phyloP scores from a whole-genome alignment of 768 basidiomycete genomes.

The Asterophora lycoperdoides region DNA sequence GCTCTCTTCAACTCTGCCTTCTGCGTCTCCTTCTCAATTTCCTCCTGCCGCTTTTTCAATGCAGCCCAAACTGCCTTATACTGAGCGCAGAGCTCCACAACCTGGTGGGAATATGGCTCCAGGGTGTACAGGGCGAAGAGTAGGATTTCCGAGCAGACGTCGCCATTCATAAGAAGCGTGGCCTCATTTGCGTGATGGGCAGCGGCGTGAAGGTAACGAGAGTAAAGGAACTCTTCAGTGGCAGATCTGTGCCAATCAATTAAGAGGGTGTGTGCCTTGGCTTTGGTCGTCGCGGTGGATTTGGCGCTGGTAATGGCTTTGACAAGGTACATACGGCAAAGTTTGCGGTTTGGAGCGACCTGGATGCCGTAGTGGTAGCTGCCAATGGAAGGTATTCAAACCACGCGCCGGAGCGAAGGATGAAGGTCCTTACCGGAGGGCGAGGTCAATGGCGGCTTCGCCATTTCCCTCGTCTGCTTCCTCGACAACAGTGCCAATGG shows the following conservation, averaged over 20 bases:
- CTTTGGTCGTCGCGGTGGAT: conserved; percentile 5
- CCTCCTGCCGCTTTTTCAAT: conserved; percentile 15
- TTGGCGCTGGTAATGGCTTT: conserved; percentile 10
- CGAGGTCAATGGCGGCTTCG: conserved; percentile 13
- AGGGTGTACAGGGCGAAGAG: conserved; percentile 18
- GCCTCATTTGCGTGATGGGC: conserved; percentile 19
- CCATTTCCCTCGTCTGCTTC: conserved; percentile 17
- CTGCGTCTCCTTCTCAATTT: conserved; percentile 14
- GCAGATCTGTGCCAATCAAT: conserved; percentile 12
- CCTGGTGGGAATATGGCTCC: conserved; percentile 8
- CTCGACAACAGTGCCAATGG: conserved; percentile 3
- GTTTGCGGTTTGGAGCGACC: conserved; percentile 10
- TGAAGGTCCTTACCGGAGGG: conserved; percentile 11
- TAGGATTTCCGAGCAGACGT: conserved; percentile 17
- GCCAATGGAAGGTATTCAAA: neutral
- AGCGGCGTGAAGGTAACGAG: conserved; percentile 17
- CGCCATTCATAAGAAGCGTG: conserved; percentile 8
- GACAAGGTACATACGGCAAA: conserved; percentile 11
- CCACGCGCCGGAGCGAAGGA: neutral
- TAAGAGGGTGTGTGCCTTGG: conserved; percentile 14
- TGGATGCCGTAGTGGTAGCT: conserved; percentile 15
- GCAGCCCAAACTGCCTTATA: conserved; percentile 21
- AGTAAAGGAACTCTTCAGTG: neutral
- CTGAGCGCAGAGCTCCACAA: conserved; percentile 14
- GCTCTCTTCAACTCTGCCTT: conserved; percentile 22